Evolutionary conservation across 1,284 basidiomycete species (phyloP).

Genomic region (Trichosporon coremiiforme): DNA sequence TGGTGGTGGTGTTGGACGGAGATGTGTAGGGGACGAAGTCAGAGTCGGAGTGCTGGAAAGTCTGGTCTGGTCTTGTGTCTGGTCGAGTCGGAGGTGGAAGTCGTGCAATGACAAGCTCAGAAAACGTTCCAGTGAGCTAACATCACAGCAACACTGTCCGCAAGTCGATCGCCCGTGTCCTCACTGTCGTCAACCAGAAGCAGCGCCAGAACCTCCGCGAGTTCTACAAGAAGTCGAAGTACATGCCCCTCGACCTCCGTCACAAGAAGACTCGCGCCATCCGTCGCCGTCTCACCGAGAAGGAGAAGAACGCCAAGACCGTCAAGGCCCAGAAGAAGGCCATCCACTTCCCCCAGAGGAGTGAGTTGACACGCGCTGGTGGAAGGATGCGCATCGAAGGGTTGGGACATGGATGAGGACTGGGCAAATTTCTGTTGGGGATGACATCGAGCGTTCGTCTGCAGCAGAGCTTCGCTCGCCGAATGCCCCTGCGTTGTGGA

Average conservation of each 20-base stretch:
- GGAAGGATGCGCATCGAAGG: background rate
- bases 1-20: background rate
- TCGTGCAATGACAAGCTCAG: slow-evolving; percentile 8
- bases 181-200: slow-evolving; percentile 99
- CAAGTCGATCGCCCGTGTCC: slow-evolving; percentile 97
- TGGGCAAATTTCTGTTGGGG: background rate
- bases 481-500: no score
- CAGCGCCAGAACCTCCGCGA: slow-evolving; percentile 94
- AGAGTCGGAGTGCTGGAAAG: background rate
- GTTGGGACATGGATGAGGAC: background rate
- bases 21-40: background rate
- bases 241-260: slow-evolving; percentile 95
- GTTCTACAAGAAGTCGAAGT: slow-evolving; percentile 91
- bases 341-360: slow-evolving; percentile 77
- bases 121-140: slow-evolving; percentile 10
- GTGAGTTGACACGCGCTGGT: slow-evolving; percentile 38
- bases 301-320: slow-evolving; percentile 80
- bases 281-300: slow-evolving; percentile 88
- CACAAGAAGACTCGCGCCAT: slow-evolving; percentile 98
- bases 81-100: background rate
- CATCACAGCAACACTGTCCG: slow-evolving; percentile 82
- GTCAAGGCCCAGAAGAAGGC: slow-evolving; percentile 90
- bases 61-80: background rate
- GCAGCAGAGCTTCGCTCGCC: background rate
- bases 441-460: background rate